phyloP scores from a whole-genome alignment of 169 alveolate species.

The Plasmodium cynomolgi region DNA sequence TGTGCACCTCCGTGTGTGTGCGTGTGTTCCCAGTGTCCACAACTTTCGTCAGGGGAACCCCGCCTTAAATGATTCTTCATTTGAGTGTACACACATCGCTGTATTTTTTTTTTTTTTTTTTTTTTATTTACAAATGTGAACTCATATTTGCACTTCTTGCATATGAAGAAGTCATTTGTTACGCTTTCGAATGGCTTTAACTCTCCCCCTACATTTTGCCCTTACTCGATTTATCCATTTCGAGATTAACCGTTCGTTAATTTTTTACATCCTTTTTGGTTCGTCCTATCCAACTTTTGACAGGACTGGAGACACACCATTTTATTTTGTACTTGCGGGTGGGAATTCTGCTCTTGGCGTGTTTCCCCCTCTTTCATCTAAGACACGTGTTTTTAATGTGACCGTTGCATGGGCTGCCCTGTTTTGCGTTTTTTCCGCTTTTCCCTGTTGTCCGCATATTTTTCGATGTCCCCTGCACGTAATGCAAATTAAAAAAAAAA shows the following conservation, averaged over 20 bases:
- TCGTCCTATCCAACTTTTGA: background rate
- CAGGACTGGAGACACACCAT: background rate
- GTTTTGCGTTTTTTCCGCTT: background rate
- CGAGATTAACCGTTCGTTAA: background rate
- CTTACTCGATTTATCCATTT: background rate
- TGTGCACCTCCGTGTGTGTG: background rate
- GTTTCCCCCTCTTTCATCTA: background rate
- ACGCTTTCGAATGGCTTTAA: background rate
- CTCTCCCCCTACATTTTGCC: background rate
- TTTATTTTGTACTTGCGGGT: background rate
- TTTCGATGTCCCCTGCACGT: background rate
- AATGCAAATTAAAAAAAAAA: background rate
- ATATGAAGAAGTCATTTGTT: background rate
- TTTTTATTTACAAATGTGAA: background rate
- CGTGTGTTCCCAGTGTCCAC: background rate
- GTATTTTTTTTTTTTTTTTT: background rate
- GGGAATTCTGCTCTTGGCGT: background rate
- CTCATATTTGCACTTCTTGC: constrained; percentile 4
- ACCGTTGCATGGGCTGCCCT: background rate
- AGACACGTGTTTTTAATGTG: background rate
- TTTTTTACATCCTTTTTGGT: background rate
- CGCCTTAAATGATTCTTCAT: background rate
- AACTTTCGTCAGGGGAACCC: background rate
- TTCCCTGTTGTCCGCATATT: background rate
- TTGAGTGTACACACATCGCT: background rate